Conservation (phyloP, 2,329 filamentous ascomycete species). For the Fusarium sp. region DNA sequence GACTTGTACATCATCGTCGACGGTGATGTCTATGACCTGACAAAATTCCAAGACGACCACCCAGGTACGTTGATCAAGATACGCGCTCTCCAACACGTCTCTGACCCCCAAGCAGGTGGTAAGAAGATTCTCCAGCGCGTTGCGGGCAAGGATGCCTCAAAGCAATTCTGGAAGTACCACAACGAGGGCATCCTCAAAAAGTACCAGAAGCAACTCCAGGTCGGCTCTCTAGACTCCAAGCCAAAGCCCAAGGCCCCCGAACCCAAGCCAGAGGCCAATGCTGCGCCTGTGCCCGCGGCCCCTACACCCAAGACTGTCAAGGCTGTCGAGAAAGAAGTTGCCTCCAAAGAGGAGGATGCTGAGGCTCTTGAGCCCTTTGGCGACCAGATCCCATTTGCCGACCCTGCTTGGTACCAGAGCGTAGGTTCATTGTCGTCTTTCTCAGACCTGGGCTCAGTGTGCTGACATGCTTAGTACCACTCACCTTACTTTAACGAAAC, state of each 20-base stretch:
- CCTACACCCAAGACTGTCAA: conserved; percentile 51
- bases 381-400: conserved; percentile 86
- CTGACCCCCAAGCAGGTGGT: conserved; percentile 55
- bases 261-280: conserved; percentile 75
- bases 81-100: background rate
- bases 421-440: conserved; percentile 61
- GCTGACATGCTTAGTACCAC: conserved; percentile 73
- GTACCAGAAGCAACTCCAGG: conserved; percentile 77
- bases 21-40: conserved; percentile 94
- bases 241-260: conserved; percentile 85
- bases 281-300: conserved; percentile 44
- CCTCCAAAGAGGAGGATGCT: conserved; percentile 59
- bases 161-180: conserved; percentile 79
- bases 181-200: conserved; percentile 90
- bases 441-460: background rate
- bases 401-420: conserved; percentile 94
- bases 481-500: conserved; percentile 97
- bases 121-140: conserved; percentile 72
- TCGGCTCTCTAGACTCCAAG: conserved; percentile 91
- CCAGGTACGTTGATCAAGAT: conserved; percentile 65
- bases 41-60: conserved; percentile 86
- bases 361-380: conserved; percentile 87
- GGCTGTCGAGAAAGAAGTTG: conserved; percentile 55
- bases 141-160: conserved; percentile 71
- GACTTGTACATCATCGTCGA: conserved; percentile 91